These are phyloP conservation scores for Rhodosporidiobolus odoratus DNA, from an alignment of 768 basidiomycete genomes.

Conservation along the genomic window DNA sequence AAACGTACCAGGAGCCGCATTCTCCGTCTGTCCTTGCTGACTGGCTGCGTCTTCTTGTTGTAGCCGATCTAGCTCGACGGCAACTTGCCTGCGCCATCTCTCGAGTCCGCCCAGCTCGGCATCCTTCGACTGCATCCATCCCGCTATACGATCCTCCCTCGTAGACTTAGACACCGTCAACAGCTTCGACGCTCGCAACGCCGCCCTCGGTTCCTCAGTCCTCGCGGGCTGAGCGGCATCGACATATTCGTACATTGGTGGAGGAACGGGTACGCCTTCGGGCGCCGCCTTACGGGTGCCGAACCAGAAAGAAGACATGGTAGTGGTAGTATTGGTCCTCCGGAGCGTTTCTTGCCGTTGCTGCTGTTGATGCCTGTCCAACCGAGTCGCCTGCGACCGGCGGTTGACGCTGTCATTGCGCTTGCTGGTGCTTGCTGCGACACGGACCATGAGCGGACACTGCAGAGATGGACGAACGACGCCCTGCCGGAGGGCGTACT, in stretches of 20 bases:
- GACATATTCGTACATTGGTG: slow-evolving; percentile 3
- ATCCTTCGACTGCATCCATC: slow-evolving; percentile 71
- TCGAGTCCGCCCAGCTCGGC: slow-evolving; percentile 63
- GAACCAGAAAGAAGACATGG: slow-evolving; percentile 15
- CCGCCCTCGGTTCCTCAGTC: neutral
- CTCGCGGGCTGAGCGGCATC: neutral
- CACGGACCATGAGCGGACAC: neutral
- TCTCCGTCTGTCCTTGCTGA: too few relatives aligned
- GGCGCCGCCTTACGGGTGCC: neutral
- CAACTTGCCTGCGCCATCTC: slow-evolving; percentile 8
- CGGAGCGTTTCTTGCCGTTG: neutral
- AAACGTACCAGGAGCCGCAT: too few relatives aligned
- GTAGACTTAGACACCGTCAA: neutral
- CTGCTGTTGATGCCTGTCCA: neutral
- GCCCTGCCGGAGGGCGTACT: neutral
- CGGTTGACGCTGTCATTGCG: neutral
- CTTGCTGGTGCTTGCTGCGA: too few relatives aligned
- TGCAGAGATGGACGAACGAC: neutral
- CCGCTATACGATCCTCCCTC: slow-evolving; percentile 3
- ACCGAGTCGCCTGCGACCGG: slow-evolving; percentile 1
- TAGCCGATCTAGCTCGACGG: slow-evolving; percentile 53
- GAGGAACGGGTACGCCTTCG: neutral
- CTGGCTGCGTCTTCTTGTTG: slow-evolving; percentile 44
- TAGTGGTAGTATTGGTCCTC: slow-evolving; percentile 13
- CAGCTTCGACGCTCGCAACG: slow-evolving; percentile 9